Evolutionary conservation across 441 rosid genomes (phyloP).

Genomic region (Pelargonium fulgidum): DNA sequence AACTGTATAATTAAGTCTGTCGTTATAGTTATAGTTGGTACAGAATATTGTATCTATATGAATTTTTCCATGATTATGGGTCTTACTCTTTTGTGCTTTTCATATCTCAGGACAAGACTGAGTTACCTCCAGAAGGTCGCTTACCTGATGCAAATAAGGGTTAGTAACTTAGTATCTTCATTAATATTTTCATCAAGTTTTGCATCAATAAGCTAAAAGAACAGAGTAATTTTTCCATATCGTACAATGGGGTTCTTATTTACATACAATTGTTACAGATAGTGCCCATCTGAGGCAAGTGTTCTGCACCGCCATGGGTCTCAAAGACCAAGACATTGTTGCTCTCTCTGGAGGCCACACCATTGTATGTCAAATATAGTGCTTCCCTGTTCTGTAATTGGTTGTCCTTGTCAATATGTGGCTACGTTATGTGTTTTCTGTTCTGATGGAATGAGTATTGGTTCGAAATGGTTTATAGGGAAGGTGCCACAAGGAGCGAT

Average conservation of each 20-base stretch:
- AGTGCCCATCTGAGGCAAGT: constrained; percentile 75
- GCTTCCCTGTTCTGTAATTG: too few relatives aligned
- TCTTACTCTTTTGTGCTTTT: constrained; percentile 1
- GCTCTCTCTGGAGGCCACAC: constrained; percentile 96
- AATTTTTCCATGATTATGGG: too few relatives aligned
- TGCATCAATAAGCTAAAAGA: neutral
- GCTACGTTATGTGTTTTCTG: too few relatives aligned
- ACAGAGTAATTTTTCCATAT: neutral
- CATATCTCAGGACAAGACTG: constrained; percentile 67
- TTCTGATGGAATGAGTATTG: too few relatives aligned
- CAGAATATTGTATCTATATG: too few relatives aligned
- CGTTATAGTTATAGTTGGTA: too few relatives aligned
- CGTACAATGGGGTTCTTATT: neutral
- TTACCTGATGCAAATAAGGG: constrained; percentile 89
- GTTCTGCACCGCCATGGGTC: constrained; percentile 65
- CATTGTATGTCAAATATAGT: constrained; percentile 40
- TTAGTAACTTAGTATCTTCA: constrained; percentile 19
- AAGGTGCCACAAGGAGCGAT: constrained; percentile 58
- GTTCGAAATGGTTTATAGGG: constrained; percentile 28
- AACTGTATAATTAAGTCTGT: too few relatives aligned
- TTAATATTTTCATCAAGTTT: neutral
- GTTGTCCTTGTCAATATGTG: too few relatives aligned
- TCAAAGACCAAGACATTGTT: constrained; percentile 81
- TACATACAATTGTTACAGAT: constrained; percentile 26
- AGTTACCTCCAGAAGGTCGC: constrained; percentile 93